Evolutionary conservation across 1,284 basidiomycete species (phyloP).

Genomic region (Inonotus hispidus): DNA sequence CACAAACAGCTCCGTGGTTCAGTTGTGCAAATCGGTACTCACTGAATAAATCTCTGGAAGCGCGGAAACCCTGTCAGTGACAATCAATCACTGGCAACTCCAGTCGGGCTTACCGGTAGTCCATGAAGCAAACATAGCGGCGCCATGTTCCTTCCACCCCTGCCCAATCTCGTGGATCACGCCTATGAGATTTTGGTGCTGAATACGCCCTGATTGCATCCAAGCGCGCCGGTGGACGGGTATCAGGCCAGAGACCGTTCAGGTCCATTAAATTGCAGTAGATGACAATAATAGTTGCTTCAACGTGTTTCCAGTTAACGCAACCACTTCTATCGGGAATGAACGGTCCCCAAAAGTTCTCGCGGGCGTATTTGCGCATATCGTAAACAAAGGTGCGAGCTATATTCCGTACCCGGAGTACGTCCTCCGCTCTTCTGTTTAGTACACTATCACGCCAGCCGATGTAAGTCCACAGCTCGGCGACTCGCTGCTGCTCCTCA

Average conservation of each 20-base stretch:
- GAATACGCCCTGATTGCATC: constrained; percentile 47
- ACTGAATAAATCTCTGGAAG: constrained; percentile 53
- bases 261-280: constrained; percentile 51
- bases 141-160: constrained; percentile 66
- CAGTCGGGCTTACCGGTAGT: constrained; percentile 49
- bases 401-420: constrained; percentile 32
- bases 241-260: constrained; percentile 31
- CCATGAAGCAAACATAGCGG: constrained; percentile 68
- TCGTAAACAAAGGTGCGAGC: constrained; percentile 58
- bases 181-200: constrained; percentile 35
- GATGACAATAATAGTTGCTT: constrained; percentile 55
- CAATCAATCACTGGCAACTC: constrained; percentile 5
- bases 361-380: constrained; percentile 47
- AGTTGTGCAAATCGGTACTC: constrained; percentile 24
- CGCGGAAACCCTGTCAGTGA: not conserved
- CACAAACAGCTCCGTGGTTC: constrained; percentile 4
- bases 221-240: constrained; percentile 43
- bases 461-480: constrained; percentile 15
- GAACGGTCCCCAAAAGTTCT: constrained; percentile 56
- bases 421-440: not conserved
- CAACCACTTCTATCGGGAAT: constrained; percentile 23
- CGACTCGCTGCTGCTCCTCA: constrained; percentile 28
- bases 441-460: constrained; percentile 13
- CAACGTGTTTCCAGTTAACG: constrained; percentile 58
- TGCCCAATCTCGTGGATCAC: constrained; percentile 52